Evolutionary conservation across 1,139 yeast species (phyloP).

Genomic region (Magnusiomyces paraingens): DNA sequence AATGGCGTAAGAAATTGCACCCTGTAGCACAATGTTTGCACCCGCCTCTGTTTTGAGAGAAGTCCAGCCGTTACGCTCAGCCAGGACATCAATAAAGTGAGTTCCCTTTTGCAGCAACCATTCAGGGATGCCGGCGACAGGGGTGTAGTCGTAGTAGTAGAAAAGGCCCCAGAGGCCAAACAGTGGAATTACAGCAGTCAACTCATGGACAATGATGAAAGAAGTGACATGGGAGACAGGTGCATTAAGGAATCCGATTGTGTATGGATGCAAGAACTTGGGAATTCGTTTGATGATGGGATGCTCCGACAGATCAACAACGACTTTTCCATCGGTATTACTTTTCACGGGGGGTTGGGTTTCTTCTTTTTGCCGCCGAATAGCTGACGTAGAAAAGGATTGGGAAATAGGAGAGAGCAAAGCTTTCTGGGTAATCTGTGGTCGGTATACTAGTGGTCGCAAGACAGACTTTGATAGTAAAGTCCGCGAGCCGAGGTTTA

Average conservation of each 20-base stretch:
- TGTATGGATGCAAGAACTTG: conserved; percentile 44
- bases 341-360: conserved; percentile 1
- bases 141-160: conserved; percentile 46
- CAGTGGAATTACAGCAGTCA: conserved; percentile 77
- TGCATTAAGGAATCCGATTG: conserved; percentile 46
- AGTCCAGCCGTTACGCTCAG: conserved; percentile 33
- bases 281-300: conserved; percentile 33
- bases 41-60: conserved; percentile 43
- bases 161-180: conserved; percentile 69
- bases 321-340: conserved; percentile 6
- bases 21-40: conserved; percentile 58
- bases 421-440: too few species aligned
- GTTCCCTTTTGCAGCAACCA: conserved; percentile 61
- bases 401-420: too few species aligned
- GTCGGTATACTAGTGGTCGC: too few species aligned
- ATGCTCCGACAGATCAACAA: conserved; percentile 14
- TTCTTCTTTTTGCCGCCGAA: too few species aligned
- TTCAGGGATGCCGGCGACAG: conserved; percentile 50
- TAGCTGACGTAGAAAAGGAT: too few species aligned
- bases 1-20: conserved; percentile 82
- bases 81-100: conserved; percentile 48
- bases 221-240: conserved; percentile 69
- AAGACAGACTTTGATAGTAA: too few species aligned
- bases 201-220: conserved; percentile 74
- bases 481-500: too few species aligned